Evolutionary conservation across 176 grass and related monocot genomes (phyloP).

Genomic region (Lolium rigidum): DNA sequence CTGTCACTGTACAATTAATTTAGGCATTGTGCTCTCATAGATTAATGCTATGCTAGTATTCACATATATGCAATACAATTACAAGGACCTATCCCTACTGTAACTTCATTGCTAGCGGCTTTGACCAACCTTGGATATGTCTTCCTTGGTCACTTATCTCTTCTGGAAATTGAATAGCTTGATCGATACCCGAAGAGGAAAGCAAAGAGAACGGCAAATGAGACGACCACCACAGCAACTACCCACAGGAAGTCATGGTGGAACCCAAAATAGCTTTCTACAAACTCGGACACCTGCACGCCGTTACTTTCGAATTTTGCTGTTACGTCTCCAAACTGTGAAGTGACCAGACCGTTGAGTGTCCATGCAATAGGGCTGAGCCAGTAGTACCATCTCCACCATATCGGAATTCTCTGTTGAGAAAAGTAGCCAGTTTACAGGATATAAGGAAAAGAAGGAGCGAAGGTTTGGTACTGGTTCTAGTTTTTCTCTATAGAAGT

Average conservation of each 20-base stretch:
- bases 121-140: neutral
- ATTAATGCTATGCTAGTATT: constrained; percentile 24
- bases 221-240: constrained; percentile 50
- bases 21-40: neutral
- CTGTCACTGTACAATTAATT: neutral
- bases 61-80: neutral
- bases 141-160: constrained; percentile 48
- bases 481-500: neutral
- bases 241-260: constrained; percentile 57
- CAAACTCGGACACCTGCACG: constrained; percentile 40
- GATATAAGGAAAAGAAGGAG: constrained; percentile 22
- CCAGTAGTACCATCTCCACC: constrained; percentile 95
- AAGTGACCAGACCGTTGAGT: constrained; percentile 67
- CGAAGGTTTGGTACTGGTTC: neutral
- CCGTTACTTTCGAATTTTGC: neutral
- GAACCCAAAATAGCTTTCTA: constrained; percentile 69
- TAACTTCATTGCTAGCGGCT: neutral
- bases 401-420: constrained; percentile 68
- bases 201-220: constrained; percentile 65
- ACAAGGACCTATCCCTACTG: neutral
- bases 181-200: constrained; percentile 68
- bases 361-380: constrained; percentile 73
- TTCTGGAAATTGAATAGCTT: constrained; percentile 85
- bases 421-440: neutral
- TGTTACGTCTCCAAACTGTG: constrained; percentile 73